Conservation (phyloP, 2,329 filamentous ascomycete species). For the Fusarium bactridioides region DNA sequence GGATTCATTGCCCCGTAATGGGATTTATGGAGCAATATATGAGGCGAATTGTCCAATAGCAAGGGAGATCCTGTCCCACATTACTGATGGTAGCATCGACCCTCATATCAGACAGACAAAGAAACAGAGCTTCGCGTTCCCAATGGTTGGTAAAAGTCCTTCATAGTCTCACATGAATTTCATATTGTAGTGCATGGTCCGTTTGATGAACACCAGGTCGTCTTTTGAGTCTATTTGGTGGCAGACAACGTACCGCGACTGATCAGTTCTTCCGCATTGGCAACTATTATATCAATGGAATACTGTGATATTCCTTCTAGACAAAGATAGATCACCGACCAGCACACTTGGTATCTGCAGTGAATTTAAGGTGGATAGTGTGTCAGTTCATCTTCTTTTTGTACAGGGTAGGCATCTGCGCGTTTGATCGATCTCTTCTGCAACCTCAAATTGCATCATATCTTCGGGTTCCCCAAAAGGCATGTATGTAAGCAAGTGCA, state of each 20-base stretch:
- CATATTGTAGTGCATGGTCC: slow-evolving; percentile 70
- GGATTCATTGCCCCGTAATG: slow-evolving; percentile 56
- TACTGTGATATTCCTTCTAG: slow-evolving; percentile 69
- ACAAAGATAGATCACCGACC: slow-evolving; percentile 60
- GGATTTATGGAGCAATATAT: slow-evolving; percentile 52
- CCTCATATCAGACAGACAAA: slow-evolving; percentile 68
- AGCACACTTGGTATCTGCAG: slow-evolving; percentile 57
- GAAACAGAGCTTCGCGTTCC: slow-evolving; percentile 66
- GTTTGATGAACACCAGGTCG: slow-evolving; percentile 70
- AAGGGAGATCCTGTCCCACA: fast-evolving
- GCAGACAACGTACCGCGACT: slow-evolving; percentile 69
- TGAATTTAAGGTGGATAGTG: background rate
- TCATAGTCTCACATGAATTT: slow-evolving; percentile 63
- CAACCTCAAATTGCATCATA: background rate
- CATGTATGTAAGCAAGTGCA: background rate
- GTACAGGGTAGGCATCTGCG: background rate
- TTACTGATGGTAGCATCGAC: slow-evolving; percentile 66
- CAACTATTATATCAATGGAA: slow-evolving; percentile 51
- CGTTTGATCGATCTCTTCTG: fast-evolving
- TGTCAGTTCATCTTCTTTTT: background rate
- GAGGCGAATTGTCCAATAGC: slow-evolving; percentile 50
- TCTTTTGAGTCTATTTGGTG: slow-evolving; percentile 66
- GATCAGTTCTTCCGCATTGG: slow-evolving; percentile 71
- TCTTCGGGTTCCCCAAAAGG: fast-evolving
- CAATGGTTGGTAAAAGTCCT: slow-evolving; percentile 63